Percentiles rank a stretch among this genome's conserved stretches.
These are phyloP conservation scores for Lodderomyces beijingensis DNA, from an alignment of 1,139 yeast genomes.

Conservation along the genomic window DNA sequence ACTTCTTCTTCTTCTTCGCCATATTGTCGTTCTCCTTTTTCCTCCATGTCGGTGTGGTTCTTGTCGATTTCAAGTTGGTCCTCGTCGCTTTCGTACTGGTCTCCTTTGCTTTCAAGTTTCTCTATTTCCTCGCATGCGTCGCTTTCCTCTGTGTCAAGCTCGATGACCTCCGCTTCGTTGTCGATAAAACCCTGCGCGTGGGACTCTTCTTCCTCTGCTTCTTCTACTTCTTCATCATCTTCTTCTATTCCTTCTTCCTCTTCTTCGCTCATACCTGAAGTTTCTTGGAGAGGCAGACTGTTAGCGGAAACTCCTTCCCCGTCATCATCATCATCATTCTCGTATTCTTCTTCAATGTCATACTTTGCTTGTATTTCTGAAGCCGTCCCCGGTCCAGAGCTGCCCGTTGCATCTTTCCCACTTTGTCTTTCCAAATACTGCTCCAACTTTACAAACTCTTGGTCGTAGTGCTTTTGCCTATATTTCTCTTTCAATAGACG, in stretches of 20 bases:
- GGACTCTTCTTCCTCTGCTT: conserved; percentile 1
- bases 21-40: conserved; percentile 6
- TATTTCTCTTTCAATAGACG: conserved; percentile 19
- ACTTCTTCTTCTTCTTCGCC: conserved; percentile 1
- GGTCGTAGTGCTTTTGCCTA: conserved; percentile 29
- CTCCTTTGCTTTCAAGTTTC: conserved; percentile 4
- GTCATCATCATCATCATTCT: conserved; percentile 8
- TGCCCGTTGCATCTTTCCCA: conserved; percentile 1
- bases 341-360: conserved; percentile 7
- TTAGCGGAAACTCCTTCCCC: conserved; percentile 10
- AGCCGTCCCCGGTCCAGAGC: background rate
- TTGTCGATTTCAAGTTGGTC: no score
- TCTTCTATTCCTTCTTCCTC: conserved; percentile 12
- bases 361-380: conserved; percentile 9
- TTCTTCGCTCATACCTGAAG: conserved; percentile 13
- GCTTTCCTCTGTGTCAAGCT: background rate
- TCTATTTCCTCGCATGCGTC: no score
- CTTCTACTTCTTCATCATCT: conserved; percentile 11
- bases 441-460: conserved; percentile 38
- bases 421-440: conserved; percentile 15
- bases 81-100: background rate
- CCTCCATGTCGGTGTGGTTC: no score
- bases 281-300: no score
- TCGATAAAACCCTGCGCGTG: conserved; percentile 5
- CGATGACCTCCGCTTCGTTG: conserved; percentile 9